Evolutionary conservation across 192 early-diverging fungal species (phyloP).

Genomic region (Pilobolus umbonatus): DNA sequence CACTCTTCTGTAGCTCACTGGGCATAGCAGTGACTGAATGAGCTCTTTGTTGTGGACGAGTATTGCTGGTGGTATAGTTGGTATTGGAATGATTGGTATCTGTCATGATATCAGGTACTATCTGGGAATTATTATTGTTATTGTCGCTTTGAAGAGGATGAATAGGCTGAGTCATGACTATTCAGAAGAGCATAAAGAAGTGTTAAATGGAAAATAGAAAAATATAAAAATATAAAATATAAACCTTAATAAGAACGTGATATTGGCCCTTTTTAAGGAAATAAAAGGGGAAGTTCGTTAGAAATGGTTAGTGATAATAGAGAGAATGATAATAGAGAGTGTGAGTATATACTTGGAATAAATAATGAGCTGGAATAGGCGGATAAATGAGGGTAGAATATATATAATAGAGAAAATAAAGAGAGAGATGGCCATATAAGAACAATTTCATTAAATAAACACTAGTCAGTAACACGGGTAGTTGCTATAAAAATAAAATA

Average conservation of each 20-base stretch:
- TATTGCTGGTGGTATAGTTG: too few relatives aligned
- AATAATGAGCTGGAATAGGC: slow-evolving; percentile 2
- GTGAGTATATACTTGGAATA: slow-evolving; percentile 4
- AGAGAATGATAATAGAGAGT: slow-evolving; percentile 5
- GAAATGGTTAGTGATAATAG: slow-evolving; percentile 9
- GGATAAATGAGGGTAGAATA: not conserved
- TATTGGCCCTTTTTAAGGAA: slow-evolving; percentile 10
- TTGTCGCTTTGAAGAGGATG: slow-evolving; percentile 13
- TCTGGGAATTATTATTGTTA: too few relatives aligned
- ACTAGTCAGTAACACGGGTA: too few relatives aligned
- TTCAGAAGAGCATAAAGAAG: slow-evolving; percentile 3
- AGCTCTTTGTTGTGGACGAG: slow-evolving; percentile 46
- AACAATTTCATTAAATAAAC: not conserved
- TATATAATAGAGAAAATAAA: slow-evolving; percentile 17
- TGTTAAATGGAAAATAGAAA: not conserved
- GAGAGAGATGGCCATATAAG: slow-evolving; percentile 6
- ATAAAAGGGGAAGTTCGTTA: not conserved
- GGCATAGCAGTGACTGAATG: slow-evolving; percentile 45
- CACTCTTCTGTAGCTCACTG: slow-evolving; percentile 18
- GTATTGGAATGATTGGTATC: not conserved
- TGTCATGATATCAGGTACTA: not conserved
- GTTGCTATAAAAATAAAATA: too few relatives aligned
- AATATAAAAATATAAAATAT: slow-evolving; percentile 6
- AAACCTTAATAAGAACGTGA: slow-evolving; percentile 12
- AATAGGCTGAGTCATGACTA: slow-evolving; percentile 8